Conservation (phyloP, 768 basidiomycete genomes). For the Pleurotus sapidus region DNA sequence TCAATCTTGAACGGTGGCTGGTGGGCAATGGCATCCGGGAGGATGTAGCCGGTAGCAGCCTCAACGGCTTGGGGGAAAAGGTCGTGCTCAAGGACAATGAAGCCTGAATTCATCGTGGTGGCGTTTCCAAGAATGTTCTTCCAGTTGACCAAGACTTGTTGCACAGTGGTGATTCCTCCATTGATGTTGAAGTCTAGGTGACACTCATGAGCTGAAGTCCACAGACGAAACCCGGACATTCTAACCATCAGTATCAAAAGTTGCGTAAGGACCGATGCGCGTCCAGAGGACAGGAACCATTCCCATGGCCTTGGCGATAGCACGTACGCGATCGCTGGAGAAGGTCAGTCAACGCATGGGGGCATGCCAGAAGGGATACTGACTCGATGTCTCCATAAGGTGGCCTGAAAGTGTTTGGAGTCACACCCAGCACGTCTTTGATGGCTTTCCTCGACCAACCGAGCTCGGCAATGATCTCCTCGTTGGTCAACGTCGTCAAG, state of each 20-base stretch:
- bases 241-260: slow-evolving; percentile 69
- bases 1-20: slow-evolving; percentile 64
- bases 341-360: slow-evolving; percentile 10
- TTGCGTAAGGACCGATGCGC: slow-evolving; percentile 50
- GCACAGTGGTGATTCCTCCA: slow-evolving; percentile 53
- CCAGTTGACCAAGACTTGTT: slow-evolving; percentile 67
- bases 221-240: neutral
- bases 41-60: slow-evolving; percentile 80
- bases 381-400: slow-evolving; percentile 79
- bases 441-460: slow-evolving; percentile 86
- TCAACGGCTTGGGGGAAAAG: slow-evolving; percentile 82
- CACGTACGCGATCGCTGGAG: slow-evolving; percentile 76
- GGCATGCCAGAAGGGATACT: neutral
- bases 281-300: slow-evolving; percentile 87
- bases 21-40: slow-evolving; percentile 73
- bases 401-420: slow-evolving; percentile 75
- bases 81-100: slow-evolving; percentile 87
- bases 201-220: too few relatives aligned
- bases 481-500: slow-evolving; percentile 73
- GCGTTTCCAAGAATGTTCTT: slow-evolving; percentile 66
- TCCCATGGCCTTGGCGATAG: slow-evolving; percentile 78
- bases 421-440: slow-evolving; percentile 75
- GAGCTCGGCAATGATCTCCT: slow-evolving; percentile 81
- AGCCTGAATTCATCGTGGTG: slow-evolving; percentile 57
- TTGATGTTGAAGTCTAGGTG: slow-evolving; percentile 74